Conservation (phyloP, 1,284 basidiomycete species). For the Cryptococcus neoformans region DNA sequence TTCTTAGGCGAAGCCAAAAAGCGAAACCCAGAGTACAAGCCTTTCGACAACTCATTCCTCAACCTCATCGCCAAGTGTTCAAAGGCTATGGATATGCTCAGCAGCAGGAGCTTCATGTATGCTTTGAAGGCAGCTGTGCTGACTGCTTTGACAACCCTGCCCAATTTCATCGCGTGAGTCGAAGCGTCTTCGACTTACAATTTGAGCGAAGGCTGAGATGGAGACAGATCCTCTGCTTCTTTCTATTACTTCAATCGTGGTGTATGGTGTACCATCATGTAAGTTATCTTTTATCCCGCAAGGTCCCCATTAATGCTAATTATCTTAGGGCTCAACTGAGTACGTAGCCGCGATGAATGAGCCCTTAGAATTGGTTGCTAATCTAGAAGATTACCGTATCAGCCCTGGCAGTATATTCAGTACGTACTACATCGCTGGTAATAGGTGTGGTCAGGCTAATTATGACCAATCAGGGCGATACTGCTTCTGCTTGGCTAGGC, state of each 20-base stretch:
- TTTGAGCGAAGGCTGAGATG: background rate
- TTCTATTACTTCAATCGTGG: conserved; percentile 48
- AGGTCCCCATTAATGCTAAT: background rate
- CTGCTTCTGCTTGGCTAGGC: conserved; percentile 63
- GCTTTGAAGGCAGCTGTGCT: conserved; percentile 74
- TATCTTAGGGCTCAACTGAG: conserved; percentile 32
- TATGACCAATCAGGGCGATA: conserved; percentile 64
- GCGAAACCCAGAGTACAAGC: conserved; percentile 48
- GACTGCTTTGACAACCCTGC: conserved; percentile 53
- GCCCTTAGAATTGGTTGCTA: background rate
- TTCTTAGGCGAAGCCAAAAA: conserved; percentile 32
- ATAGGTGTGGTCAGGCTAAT: background rate
- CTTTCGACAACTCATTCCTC: conserved; percentile 36
- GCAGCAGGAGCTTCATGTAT: conserved; percentile 56
- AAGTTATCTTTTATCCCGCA: background rate
- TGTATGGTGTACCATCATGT: conserved; percentile 43
- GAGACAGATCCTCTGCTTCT: conserved; percentile 24
- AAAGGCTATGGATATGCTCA: conserved; percentile 28
- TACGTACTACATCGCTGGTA: conserved; percentile 1
- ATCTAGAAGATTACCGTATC: background rate
- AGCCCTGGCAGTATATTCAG: conserved; percentile 32
- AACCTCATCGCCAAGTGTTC: conserved; percentile 34
- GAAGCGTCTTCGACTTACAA: background rate
- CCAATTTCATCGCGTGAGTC: conserved; percentile 33
- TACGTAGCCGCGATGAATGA: conserved; percentile 5